Evolutionary conservation across 139 green algal species (phyloP).

Genomic region (Picochlorum sp.): DNA sequence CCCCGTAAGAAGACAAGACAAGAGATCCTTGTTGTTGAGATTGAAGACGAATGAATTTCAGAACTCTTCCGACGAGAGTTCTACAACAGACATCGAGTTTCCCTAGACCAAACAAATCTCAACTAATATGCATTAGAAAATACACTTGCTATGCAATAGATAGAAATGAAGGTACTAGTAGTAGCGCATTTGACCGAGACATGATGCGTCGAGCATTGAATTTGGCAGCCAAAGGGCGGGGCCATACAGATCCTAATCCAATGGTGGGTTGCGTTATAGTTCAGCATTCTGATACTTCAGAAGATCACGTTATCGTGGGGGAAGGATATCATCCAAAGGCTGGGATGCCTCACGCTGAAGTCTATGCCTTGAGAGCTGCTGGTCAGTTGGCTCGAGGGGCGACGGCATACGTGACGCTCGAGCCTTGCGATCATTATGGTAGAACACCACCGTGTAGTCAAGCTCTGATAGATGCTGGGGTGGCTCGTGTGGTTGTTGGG

Average conservation of each 20-base stretch:
- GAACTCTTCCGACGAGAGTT: too few relatives aligned
- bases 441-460: slow-evolving; percentile 86
- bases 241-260: slow-evolving; percentile 88
- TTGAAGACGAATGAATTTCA: too few relatives aligned
- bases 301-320: slow-evolving; percentile 68
- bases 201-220: slow-evolving; percentile 78
- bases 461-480: slow-evolving; percentile 75
- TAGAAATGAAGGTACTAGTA: neutral
- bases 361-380: slow-evolving; percentile 87
- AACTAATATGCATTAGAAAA: too few relatives aligned
- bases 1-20: too few relatives aligned
- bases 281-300: neutral
- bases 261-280: slow-evolving; percentile 94
- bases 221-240: slow-evolving; percentile 62
- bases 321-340: slow-evolving; percentile 92
- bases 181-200: slow-evolving; percentile 29
- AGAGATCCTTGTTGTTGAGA: too few relatives aligned
- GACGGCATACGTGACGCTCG: slow-evolving; percentile 97
- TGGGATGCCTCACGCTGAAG: slow-evolving; percentile 93
- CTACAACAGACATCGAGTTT: too few relatives aligned
- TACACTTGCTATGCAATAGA: too few relatives aligned
- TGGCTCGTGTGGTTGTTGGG: slow-evolving; percentile 82
- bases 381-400: slow-evolving; percentile 56
- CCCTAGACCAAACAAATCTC: too few relatives aligned
- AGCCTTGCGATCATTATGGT: slow-evolving; percentile 96